These are phyloP conservation scores for Phialocephala sp. DNA, from an alignment of 2,329 filamentous ascomycete genomes.

Conservation along the genomic window DNA sequence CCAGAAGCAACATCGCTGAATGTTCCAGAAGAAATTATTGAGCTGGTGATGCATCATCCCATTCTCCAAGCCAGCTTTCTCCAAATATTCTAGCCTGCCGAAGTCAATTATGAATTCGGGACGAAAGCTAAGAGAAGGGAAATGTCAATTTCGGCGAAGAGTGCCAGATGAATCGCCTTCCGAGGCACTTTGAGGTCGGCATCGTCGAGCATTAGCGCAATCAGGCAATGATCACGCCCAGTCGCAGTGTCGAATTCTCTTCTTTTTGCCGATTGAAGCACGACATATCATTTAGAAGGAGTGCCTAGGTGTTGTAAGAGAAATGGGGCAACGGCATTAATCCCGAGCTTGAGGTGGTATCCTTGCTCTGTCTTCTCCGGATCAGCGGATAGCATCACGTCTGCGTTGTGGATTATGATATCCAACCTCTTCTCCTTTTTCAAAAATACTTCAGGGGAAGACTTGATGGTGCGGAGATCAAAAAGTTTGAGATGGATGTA, in stretches of 20 bases:
- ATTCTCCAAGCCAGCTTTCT: neutral
- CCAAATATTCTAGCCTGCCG: neutral
- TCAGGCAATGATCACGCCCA: neutral
- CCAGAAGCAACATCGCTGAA: no score
- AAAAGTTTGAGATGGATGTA: constrained; percentile 45
- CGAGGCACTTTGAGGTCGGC: neutral
- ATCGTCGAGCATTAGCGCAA: neutral
- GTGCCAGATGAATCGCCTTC: neutral
- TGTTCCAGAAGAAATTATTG: no score
- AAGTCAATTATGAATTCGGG: neutral
- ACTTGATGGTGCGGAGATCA: constrained; percentile 46
- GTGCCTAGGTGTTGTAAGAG: constrained; percentile 38
- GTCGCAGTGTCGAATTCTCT: neutral
- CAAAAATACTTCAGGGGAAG: constrained; percentile 43
- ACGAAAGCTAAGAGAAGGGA: neutral
- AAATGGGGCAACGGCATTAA: constrained; percentile 44
- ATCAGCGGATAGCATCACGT: constrained; percentile 43
- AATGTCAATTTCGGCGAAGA: neutral
- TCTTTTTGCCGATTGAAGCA: neutral
- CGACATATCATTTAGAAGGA: neutral
- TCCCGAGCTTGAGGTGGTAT: constrained; percentile 44
- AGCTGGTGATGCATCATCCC: neutral
- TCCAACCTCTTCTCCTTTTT: constrained; percentile 44
- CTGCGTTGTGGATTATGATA: constrained; percentile 47
- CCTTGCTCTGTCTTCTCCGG: constrained; percentile 33